Evolutionary conservation across 495 filamentous ascomycete genomes (phyloP).

Genomic region (Hamigera avellanea): DNA sequence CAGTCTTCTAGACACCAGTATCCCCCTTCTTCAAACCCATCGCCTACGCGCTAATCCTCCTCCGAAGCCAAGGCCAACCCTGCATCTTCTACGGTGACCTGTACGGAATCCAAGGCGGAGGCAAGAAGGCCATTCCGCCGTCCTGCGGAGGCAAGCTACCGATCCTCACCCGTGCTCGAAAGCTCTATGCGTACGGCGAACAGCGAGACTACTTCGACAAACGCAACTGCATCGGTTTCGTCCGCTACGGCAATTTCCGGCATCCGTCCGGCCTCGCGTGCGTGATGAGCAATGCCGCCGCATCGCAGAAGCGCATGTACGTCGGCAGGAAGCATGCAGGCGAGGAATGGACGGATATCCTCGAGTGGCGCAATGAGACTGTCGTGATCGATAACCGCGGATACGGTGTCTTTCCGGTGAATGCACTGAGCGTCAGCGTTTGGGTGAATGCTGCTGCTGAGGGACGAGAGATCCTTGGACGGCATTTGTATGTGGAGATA

Average conservation of each 20-base stretch:
- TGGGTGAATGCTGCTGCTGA: conserved; percentile 49
- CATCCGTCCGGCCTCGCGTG: conserved; percentile 43
- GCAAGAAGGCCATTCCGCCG: conserved; percentile 38
- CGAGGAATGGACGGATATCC: conserved; percentile 51
- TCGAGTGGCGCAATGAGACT: conserved; percentile 32
- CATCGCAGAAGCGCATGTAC: conserved; percentile 44
- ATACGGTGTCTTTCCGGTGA: conserved; percentile 42
- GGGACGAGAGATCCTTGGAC: conserved; percentile 34
- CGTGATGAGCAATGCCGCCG: conserved; percentile 43
- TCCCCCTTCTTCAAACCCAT: conserved; percentile 46
- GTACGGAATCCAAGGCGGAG: conserved; percentile 48
- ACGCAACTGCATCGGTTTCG: conserved; percentile 58
- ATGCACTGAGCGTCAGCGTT: conserved; percentile 41
- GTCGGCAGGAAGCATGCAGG: conserved; percentile 45
- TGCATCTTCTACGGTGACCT: conserved; percentile 68
- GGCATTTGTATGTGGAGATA: conserved; percentile 11
- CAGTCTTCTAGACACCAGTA: conserved; percentile 29
- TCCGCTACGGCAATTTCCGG: conserved; percentile 46
- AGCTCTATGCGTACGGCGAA: conserved; percentile 56
- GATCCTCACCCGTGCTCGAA: conserved; percentile 49
- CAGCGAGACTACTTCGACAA: conserved; percentile 61
- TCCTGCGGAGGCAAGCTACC: conserved; percentile 50
- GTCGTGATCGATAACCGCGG: conserved; percentile 44
- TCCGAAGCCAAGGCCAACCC: conserved; percentile 52
- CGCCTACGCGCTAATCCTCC: conserved; percentile 53